Evolutionary conservation across 2,329 filamentous ascomycete species (phyloP).

Genomic region (Rosellinia necatrix): DNA sequence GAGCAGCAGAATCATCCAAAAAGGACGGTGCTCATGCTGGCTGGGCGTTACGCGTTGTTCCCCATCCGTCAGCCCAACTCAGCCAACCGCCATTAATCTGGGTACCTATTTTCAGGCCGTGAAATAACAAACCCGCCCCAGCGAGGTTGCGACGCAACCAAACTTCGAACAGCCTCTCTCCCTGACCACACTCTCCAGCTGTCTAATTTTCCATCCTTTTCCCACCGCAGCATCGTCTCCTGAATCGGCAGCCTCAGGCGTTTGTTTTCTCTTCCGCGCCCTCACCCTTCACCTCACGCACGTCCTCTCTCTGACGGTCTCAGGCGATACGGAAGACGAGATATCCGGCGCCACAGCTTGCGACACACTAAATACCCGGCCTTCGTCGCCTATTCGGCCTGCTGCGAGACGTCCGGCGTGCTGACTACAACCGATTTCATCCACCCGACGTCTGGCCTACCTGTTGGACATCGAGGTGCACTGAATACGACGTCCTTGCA

Average conservation of each 20-base stretch:
- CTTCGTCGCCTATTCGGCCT: conserved; percentile 3
- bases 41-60: conserved; percentile 26
- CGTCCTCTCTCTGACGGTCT: conserved; percentile 1
- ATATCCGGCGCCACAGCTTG: conserved; percentile 7
- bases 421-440: conserved; percentile 1
- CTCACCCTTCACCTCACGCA: too few species aligned
- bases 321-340: neutral
- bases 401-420: conserved; percentile 11
- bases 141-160: neutral
- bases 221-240: too few species aligned
- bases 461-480: conserved; percentile 3
- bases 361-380: neutral
- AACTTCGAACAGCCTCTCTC: conserved; percentile 4
- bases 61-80: conserved; percentile 20
- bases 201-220: neutral
- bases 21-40: conserved; percentile 10
- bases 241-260: too few species aligned
- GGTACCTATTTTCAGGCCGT: conserved; percentile 13
- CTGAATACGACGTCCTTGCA: neutral
- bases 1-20: neutral
- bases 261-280: too few species aligned
- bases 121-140: conserved; percentile 15
- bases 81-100: conserved; percentile 5
- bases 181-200: neutral
- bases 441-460: neutral